phyloP scores from a whole-genome alignment of 306 rosid genomes.

The Alnus glutinosa region DNA sequence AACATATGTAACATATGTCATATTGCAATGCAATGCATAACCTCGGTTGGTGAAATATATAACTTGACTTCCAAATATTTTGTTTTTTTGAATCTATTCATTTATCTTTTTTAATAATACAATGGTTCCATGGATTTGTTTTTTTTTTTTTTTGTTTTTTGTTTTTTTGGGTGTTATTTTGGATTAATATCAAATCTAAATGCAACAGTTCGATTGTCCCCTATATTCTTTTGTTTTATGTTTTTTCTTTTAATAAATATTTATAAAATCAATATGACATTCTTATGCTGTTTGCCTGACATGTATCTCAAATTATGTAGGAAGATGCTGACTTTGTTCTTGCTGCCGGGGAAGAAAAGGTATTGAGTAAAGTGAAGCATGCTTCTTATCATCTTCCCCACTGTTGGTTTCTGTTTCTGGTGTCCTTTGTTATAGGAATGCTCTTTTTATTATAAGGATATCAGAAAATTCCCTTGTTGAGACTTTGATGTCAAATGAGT shows the following conservation, averaged over 20 bases:
- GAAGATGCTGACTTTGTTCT: conserved; percentile 87
- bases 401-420: conserved; percentile 20
- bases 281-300: conserved; percentile 34
- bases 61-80: neutral
- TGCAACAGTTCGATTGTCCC: neutral
- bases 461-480: neutral
- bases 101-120: neutral
- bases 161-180: neutral
- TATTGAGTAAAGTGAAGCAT: conserved; percentile 25
- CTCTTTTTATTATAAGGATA: neutral
- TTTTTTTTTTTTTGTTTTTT: neutral
- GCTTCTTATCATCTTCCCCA: conserved; percentile 16
- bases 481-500: neutral
- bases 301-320: conserved; percentile 45
- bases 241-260: conserved; percentile 8
- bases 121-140: neutral
- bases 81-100: neutral
- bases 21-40: too few species aligned
- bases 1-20: too few species aligned
- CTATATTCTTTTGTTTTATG: conserved; percentile 1
- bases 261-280: neutral
- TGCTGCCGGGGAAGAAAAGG: conserved; percentile 78
- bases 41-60: too few species aligned
- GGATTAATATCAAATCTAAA: neutral
- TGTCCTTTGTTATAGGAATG: neutral